A percentile compares a stretch with the other conserved stretches of the same genome.
These are phyloP conservation scores for Penicillium sp. DNA, from an alignment of 2,329 filamentous ascomycete species.

Conservation along the genomic window DNA sequence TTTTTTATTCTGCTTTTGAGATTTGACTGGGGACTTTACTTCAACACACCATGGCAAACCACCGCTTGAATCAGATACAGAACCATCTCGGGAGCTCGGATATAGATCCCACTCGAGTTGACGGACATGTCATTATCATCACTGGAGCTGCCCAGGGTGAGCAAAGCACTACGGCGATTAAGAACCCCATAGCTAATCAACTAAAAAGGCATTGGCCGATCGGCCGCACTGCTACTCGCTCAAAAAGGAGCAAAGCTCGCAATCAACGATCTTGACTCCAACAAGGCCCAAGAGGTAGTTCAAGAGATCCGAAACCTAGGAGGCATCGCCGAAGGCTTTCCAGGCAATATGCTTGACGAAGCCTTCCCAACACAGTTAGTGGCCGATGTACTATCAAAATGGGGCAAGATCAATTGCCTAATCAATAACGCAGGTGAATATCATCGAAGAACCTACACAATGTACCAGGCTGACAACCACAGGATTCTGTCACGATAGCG, in stretches of 20 bases:
- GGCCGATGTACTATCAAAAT: constrained; percentile 4
- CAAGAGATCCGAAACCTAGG: not conserved
- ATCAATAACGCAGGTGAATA: constrained; percentile 14
- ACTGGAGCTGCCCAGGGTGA: constrained; percentile 11
- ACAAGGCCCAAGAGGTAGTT: constrained; percentile 7
- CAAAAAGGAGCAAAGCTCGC: constrained; percentile 11
- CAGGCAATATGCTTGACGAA: not conserved
- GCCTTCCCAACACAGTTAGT: constrained; percentile 3
- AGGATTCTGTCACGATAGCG: constrained; percentile 16
- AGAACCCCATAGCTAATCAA: too few relatives aligned
- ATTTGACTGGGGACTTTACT: too few relatives aligned
- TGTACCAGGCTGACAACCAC: not conserved
- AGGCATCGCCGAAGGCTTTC: not conserved
- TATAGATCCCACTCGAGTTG: constrained; percentile 5
- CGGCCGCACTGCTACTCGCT: constrained; percentile 7
- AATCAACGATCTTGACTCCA: constrained; percentile 8
- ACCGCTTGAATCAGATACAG: too few relatives aligned
- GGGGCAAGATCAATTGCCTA: constrained; percentile 9
- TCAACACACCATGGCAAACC: too few relatives aligned
- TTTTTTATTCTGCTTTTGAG: too few relatives aligned
- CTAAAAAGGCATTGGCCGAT: constrained; percentile 8
- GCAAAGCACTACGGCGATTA: not conserved
- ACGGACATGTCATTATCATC: constrained; percentile 12
- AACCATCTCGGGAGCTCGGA: not conserved
- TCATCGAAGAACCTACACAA: not conserved